Evolutionary conservation across 2,329 filamentous ascomycete genomes (phyloP), one percentile per base, ranked within the genome.

Genomic region (Alternaria brassicicola): DNA sequence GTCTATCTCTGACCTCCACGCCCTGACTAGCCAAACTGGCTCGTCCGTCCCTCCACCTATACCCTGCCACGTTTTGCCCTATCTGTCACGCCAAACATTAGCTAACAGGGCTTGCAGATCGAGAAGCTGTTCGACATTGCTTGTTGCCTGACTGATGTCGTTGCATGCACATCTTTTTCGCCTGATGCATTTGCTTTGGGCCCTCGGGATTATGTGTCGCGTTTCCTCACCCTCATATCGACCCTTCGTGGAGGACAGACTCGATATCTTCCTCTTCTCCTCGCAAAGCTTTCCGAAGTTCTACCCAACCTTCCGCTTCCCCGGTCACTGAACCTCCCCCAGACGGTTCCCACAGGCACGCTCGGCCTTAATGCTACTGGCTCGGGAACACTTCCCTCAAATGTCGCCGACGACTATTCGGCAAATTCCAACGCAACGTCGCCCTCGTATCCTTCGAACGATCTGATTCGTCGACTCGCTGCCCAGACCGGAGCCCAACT

Each of bases 91-190:
- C 53, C 60, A 57, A 53, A 50, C 30, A 48, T 58, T 58, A 59
- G 64, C 73, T 76, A 63, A 76, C 69, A 59, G 33, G 33, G 53
- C 43, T 57, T 57, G 58, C 66, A 89, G 86, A 87, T 95, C 59
- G 91, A 93, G 72, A 94, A 94, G 73, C 79, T 96, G 12, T 86
- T 95, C 67, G 89, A 93, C 65, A 85, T 93, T 33, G 87, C 90
- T 12, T 89, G 85, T 73, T 87, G 88, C 15, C 81, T 95, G 61
- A 89, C 85, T 7, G 90, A 94, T 63, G 88, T 91, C 21, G 86
- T 96, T 54, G 84, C 88, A 8, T 85, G 82, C 67, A 83, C 86
- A 4, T 83, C 84, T 1, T 82, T 88, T 49, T 86, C 80, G 47
- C 79, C 79, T 57, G 71, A 80, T 55, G 76, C 77, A n/a, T 92